phyloP scores from a whole-genome alignment of 2,329 filamentous ascomycete genomes.

The Fusarium sp. region DNA sequence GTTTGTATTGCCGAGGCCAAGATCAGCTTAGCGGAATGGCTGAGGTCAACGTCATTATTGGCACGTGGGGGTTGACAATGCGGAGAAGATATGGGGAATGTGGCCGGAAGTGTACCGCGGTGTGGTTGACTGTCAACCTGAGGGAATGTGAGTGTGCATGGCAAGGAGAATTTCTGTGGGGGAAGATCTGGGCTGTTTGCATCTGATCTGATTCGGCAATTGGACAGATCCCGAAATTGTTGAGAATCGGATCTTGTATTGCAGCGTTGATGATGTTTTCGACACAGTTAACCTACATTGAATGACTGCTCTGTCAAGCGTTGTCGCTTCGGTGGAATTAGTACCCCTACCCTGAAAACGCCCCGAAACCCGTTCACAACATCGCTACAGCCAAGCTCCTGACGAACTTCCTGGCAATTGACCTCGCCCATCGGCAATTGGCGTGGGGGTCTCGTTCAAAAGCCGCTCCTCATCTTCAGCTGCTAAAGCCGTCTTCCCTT shows the following conservation, averaged over 20 bases:
- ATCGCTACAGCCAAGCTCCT: not conserved
- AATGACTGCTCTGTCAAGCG: not conserved
- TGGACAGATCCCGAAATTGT: not conserved
- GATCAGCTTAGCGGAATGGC: not conserved
- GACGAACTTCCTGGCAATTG: not conserved
- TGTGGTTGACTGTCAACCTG: constrained; percentile 17
- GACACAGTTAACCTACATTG: no score
- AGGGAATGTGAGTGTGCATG: not conserved
- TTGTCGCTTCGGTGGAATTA: not conserved
- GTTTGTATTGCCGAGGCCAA: not conserved
- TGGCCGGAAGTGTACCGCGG: not conserved
- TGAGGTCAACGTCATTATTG: not conserved
- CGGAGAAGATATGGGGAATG: not conserved
- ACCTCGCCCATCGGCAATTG: not conserved
- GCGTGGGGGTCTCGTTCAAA: not conserved
- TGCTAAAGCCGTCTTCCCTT: not conserved
- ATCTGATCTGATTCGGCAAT: not conserved
- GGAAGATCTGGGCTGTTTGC: not conserved
- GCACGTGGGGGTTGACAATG: constrained; percentile 6
- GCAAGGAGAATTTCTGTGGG: not conserved
- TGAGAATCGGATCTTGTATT: not conserved
- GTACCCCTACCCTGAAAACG: no score
- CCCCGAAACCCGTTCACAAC: not conserved
- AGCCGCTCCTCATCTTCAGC: not conserved
- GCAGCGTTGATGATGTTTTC: accelerated